Conservation (phyloP, 768 basidiomycete species). For the Lactifluus rugatus region DNA sequence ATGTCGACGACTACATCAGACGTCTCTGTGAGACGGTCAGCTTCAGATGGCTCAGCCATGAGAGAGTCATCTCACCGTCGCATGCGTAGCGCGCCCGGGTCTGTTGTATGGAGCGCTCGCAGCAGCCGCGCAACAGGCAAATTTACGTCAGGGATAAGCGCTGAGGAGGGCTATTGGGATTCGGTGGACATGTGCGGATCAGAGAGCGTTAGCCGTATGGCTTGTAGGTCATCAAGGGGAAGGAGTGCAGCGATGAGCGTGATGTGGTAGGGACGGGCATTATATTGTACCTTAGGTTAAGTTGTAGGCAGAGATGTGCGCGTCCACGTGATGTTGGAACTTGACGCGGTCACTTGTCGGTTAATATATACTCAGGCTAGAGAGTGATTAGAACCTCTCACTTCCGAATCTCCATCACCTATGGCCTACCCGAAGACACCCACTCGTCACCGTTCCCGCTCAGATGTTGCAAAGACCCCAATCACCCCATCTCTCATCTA, state of each 20-base stretch:
- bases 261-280: slow-evolving; percentile 6
- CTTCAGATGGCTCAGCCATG: slow-evolving; percentile 2
- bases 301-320: background rate
- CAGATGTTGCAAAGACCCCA: slow-evolving; percentile 38
- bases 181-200: slow-evolving; percentile 14
- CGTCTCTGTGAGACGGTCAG: slow-evolving; percentile 1
- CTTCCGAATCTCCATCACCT: too few species aligned
- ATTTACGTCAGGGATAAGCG: slow-evolving; percentile 7
- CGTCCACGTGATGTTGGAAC: slow-evolving; percentile 13
- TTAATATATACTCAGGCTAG: too few species aligned
- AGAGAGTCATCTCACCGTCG: slow-evolving; percentile 13
- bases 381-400: too few species aligned
- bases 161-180: slow-evolving; percentile 19
- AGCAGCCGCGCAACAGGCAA: slow-evolving; percentile 11
- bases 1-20: slow-evolving; percentile 13
- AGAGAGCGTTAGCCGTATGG: slow-evolving; percentile 7
- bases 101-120: slow-evolving; percentile 16
- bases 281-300: background rate
- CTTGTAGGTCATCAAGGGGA: slow-evolving; percentile 5
- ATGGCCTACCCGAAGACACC: slow-evolving; percentile 38
- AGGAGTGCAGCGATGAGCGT: slow-evolving; percentile 16
- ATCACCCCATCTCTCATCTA: slow-evolving; percentile 37
- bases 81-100: slow-evolving; percentile 19
- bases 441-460: slow-evolving; percentile 37
- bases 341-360: background rate